Evolutionary conservation across 331 rosid genomes (phyloP).

Genomic region (Malus hybrid): DNA sequence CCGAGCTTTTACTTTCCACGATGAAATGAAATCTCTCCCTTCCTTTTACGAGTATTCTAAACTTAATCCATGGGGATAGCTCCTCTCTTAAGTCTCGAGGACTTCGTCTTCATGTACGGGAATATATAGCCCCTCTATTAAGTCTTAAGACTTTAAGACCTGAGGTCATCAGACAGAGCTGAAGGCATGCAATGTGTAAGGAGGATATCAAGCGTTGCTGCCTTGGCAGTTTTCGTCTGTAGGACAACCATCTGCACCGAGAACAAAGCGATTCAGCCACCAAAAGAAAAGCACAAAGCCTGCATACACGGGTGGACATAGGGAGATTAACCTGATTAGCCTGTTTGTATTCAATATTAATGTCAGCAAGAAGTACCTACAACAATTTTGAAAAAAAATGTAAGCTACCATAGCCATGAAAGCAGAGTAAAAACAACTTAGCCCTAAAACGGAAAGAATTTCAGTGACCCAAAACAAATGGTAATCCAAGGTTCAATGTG

Average conservation of each 20-base stretch:
- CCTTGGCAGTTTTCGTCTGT: conserved; percentile 48
- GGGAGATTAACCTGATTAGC: neutral
- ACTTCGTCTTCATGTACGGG: neutral
- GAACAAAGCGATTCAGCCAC: conserved; percentile 3
- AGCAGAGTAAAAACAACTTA: neutral
- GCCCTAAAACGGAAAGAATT: neutral
- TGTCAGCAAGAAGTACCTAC: conserved; percentile 28
- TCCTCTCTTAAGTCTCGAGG: too few relatives aligned
- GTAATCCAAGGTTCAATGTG: neutral
- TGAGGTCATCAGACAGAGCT: conserved; percentile 56
- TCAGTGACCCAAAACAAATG: neutral
- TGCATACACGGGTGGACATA: neutral
- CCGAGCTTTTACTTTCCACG: too few relatives aligned
- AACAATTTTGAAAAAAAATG: neutral
- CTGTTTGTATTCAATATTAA: conserved; percentile 33
- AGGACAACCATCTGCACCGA: conserved; percentile 49
- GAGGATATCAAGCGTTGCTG: conserved; percentile 56
- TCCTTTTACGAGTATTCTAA: too few relatives aligned
- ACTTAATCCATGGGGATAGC: too few relatives aligned
- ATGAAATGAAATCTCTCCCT: too few relatives aligned
- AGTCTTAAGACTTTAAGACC: conserved; percentile 23
- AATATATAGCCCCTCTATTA: neutral
- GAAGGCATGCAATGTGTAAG: conserved; percentile 69
- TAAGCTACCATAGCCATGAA: neutral
- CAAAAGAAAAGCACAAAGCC: neutral